Percentiles rank a stretch among this genome's conserved stretches.
Evolutionary conservation across 805 yeast genomes (phyloP).

Genomic region (Saccharomyces eubayanus): DNA sequence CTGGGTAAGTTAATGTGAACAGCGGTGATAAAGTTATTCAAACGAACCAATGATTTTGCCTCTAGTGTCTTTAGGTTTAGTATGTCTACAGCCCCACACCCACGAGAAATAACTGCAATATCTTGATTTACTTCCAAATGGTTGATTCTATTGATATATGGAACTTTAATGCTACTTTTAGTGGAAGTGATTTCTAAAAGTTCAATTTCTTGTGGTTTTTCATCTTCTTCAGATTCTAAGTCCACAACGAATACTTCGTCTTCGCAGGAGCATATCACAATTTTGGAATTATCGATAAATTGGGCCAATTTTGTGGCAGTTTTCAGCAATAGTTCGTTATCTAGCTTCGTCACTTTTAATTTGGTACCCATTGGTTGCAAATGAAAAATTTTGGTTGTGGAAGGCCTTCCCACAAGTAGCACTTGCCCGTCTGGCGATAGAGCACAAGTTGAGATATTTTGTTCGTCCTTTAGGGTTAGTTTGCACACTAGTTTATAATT

Average conservation of each 20-base stretch:
- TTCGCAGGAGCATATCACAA: constrained; percentile 50
- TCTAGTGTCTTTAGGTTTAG: constrained; percentile 25
- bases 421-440: constrained; percentile 57
- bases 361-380: constrained; percentile 38
- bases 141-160: constrained; percentile 45
- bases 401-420: constrained; percentile 63
- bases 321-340: constrained; percentile 31
- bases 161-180: constrained; percentile 30
- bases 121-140: constrained; percentile 42
- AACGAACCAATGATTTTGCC: constrained; percentile 43
- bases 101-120: constrained; percentile 51
- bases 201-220: constrained; percentile 33
- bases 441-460: constrained; percentile 62
- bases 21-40: constrained; percentile 53
- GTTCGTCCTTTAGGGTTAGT: constrained; percentile 62
- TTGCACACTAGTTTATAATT: constrained; percentile 52
- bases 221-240: constrained; percentile 35
- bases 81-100: constrained; percentile 57
- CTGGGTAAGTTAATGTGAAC: constrained; percentile 43
- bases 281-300: constrained; percentile 39
- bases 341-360: constrained; percentile 45
- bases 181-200: constrained; percentile 33
- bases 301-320: constrained; percentile 50
- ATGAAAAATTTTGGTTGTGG: constrained; percentile 59
- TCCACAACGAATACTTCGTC: constrained; percentile 47